Conservation (phyloP, 2,329 filamentous ascomycete genomes). For the Allantophomopsis lycopodina region DNA sequence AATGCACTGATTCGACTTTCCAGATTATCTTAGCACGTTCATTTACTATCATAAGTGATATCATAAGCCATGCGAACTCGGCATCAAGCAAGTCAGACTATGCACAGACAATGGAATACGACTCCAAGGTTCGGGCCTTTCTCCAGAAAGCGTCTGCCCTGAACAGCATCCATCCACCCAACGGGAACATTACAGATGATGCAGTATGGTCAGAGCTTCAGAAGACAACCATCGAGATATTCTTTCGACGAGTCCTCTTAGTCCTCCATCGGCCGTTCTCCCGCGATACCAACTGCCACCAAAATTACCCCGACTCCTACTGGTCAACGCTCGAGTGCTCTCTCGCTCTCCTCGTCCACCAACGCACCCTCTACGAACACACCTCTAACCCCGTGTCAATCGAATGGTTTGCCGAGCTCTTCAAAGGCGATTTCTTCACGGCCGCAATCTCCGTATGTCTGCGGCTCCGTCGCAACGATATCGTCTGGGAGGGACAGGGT, state of each 20-base stretch:
- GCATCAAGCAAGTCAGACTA: conserved; percentile 22
- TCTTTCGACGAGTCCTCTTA: conserved; percentile 39
- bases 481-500: conserved; percentile 23
- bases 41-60: conserved; percentile 26
- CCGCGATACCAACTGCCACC: conserved; percentile 18
- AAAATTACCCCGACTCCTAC: conserved; percentile 25
- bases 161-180: background rate
- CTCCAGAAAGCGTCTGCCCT: conserved; percentile 1
- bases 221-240: conserved; percentile 33
- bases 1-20: conserved; percentile 34
- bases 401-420: conserved; percentile 8
- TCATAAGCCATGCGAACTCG: conserved; percentile 32
- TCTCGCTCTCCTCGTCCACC: conserved; percentile 22
- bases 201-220: conserved; percentile 19
- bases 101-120: conserved; percentile 24
- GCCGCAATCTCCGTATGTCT: conserved; percentile 26
- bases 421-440: conserved; percentile 26
- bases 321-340: conserved; percentile 33
- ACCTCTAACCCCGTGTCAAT: background rate
- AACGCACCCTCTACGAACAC: conserved; percentile 5
- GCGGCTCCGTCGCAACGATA: conserved; percentile 31
- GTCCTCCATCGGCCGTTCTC: conserved; percentile 36
- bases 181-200: background rate
- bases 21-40: conserved; percentile 30
- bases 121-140: conserved; percentile 5